Conservation (phyloP, 2,329 filamentous ascomycete species). For the Alternaria triticimaculans region DNA sequence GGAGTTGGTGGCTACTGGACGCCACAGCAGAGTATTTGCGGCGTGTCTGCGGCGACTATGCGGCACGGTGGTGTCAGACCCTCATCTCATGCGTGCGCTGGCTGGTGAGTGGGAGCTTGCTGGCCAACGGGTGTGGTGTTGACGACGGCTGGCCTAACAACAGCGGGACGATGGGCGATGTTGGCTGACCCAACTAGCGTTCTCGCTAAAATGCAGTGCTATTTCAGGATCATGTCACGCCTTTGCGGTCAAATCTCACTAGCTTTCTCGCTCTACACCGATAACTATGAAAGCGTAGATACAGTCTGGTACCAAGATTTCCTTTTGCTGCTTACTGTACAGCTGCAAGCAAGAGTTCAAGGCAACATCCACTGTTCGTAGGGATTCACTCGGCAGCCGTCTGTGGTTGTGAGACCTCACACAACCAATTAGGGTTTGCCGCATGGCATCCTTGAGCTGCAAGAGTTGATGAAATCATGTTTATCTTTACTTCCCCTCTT, state of each 20-base stretch:
- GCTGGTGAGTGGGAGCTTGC: constrained; percentile 10
- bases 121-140: constrained; percentile 23
- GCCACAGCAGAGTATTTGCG: constrained; percentile 7
- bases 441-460: background rate
- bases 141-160: constrained; percentile 14
- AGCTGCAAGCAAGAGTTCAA: background rate
- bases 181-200: constrained; percentile 7
- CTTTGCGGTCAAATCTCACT: background rate
- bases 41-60: constrained; percentile 4
- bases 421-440: background rate
- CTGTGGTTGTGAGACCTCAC: background rate
- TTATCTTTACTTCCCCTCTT: background rate
- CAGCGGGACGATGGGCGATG: constrained; percentile 7
- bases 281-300: constrained; percentile 6
- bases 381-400: background rate
- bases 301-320: background rate
- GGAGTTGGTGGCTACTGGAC: background rate
- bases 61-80: constrained; percentile 6
- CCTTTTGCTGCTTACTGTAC: background rate
- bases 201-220: constrained; percentile 13
- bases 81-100: constrained; percentile 11
- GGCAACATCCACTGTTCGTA: background rate
- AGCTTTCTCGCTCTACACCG: background rate
- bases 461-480: background rate
- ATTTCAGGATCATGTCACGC: constrained; percentile 10